Evolutionary conservation across 75 land plant species (phyloP).

Genomic region (Selaginella tamariscina): DNA sequence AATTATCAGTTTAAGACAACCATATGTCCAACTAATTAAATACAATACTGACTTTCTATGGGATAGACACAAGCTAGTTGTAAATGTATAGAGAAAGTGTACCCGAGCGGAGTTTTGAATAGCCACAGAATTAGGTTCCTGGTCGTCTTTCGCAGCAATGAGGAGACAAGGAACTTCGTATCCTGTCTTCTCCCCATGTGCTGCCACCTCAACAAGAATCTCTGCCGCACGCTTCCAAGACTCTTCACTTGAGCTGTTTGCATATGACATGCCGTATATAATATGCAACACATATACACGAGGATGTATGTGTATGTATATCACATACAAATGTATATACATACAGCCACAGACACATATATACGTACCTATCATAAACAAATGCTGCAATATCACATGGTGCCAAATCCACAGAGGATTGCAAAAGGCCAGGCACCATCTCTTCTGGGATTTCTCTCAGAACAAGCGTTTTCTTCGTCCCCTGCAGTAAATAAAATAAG

Average conservation of each 20-base stretch:
- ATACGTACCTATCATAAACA: constrained; percentile 77
- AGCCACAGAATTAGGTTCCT: constrained; percentile 54
- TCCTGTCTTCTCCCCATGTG: constrained; percentile 77
- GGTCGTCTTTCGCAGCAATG: constrained; percentile 93
- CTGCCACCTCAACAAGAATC: constrained; percentile 64
- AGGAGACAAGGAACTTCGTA: constrained; percentile 93
- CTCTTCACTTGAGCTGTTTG: constrained; percentile 56
- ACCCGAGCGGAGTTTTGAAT: constrained; percentile 81
- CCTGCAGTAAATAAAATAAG: constrained; percentile 30
- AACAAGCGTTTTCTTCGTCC: constrained; percentile 54
- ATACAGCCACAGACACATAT: not conserved
- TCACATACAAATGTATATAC: too few relatives aligned
- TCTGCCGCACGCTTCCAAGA: constrained; percentile 74
- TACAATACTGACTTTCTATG: too few relatives aligned
- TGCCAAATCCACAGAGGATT: constrained; percentile 69
- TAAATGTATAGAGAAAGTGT: too few relatives aligned
- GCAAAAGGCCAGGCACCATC: constrained; percentile 35
- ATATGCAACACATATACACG: too few relatives aligned
- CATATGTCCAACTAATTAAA: too few relatives aligned
- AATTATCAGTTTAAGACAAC: too few relatives aligned
- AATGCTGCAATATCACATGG: constrained; percentile 83
- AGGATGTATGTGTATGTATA: not conserved
- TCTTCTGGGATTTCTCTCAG: constrained; percentile 75
- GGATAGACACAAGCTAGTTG: too few relatives aligned
- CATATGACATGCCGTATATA: too few relatives aligned